phyloP scores from a whole-genome alignment of 768 basidiomycete species.

The Pholiota molesta region DNA sequence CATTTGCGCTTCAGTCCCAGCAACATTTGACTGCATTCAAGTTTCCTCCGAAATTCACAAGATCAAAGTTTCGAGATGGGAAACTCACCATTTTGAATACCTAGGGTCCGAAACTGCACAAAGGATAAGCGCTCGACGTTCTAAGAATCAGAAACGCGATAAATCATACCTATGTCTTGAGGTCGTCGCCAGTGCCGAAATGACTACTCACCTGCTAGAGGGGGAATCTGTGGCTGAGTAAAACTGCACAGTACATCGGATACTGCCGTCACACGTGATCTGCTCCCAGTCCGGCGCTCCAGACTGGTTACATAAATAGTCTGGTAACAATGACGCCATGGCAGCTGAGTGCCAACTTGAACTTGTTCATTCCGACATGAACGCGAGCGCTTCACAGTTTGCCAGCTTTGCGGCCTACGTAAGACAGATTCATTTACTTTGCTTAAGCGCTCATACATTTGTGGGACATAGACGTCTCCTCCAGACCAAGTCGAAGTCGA shows the following conservation, averaged over 20 bases:
- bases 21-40: slow-evolving; percentile 9
- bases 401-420: slow-evolving; percentile 68
- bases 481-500: slow-evolving; percentile 53
- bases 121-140: slow-evolving; percentile 4
- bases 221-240: slow-evolving; percentile 34
- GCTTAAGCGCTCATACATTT: not conserved
- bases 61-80: slow-evolving; percentile 15
- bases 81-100: slow-evolving; percentile 39
- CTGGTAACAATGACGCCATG: slow-evolving; percentile 8
- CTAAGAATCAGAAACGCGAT: slow-evolving; percentile 7
- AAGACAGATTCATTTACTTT: slow-evolving; percentile 20
- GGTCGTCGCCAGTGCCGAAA: slow-evolving; percentile 43
- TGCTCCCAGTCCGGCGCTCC: not conserved
- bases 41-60: slow-evolving; percentile 15
- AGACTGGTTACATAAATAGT: not conserved
- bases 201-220: slow-evolving; percentile 19
- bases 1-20: not conserved
- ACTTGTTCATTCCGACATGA: not conserved
- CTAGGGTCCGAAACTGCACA: slow-evolving; percentile 23
- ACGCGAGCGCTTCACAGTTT: slow-evolving; percentile 39
- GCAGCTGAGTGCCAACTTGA: no score
- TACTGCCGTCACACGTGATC: slow-evolving; percentile 33
- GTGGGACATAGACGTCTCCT: slow-evolving; percentile 48
- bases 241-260: slow-evolving; percentile 50
- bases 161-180: slow-evolving; percentile 45